Evolutionary conservation across 2,329 filamentous ascomycete genomes (phyloP).

Genomic region (Talaromyces sp.): DNA sequence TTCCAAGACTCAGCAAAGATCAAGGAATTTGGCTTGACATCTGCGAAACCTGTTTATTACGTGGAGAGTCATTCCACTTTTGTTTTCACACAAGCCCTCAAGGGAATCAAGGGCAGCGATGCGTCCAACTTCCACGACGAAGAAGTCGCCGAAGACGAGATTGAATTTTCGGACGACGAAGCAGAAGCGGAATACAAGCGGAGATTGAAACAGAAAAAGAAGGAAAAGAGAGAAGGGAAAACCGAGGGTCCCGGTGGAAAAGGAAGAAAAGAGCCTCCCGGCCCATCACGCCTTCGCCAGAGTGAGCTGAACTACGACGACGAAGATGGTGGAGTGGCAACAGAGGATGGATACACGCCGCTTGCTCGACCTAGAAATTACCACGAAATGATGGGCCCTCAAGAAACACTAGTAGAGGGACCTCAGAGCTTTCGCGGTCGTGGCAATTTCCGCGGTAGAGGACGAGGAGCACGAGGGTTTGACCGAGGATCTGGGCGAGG

Average conservation of each 20-base stretch:
- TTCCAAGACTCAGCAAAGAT: conserved; percentile 69
- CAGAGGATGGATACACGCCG: conserved; percentile 60
- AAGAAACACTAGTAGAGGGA: conserved; percentile 33
- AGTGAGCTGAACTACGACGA: conserved; percentile 64
- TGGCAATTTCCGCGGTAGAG: conserved; percentile 42
- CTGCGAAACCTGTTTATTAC: conserved; percentile 72
- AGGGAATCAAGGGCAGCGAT: conserved; percentile 79
- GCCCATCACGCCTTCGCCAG: conserved; percentile 35
- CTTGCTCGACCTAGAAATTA: conserved; percentile 64
- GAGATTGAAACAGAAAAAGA: conserved; percentile 62
- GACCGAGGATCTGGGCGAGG: conserved; percentile 33
- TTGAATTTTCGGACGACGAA: conserved; percentile 96
- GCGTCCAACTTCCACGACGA: conserved; percentile 95
- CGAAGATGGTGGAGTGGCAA: conserved; percentile 50
- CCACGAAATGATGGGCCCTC: conserved; percentile 43
- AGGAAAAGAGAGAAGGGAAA: conserved; percentile 48
- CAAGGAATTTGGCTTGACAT: conserved; percentile 59
- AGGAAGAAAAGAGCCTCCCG: conserved; percentile 30
- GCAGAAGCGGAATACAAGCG: conserved; percentile 79
- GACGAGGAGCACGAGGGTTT: conserved; percentile 39
- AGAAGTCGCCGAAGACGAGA: conserved; percentile 77
- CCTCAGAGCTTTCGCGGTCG: conserved; percentile 20
- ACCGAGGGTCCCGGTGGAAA: conserved; percentile 31
- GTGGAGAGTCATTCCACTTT: conserved; percentile 72
- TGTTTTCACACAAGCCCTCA: conserved; percentile 80